phyloP scores from a whole-genome alignment of 2,329 filamentous ascomycete genomes.

The Cercospora janseana region DNA sequence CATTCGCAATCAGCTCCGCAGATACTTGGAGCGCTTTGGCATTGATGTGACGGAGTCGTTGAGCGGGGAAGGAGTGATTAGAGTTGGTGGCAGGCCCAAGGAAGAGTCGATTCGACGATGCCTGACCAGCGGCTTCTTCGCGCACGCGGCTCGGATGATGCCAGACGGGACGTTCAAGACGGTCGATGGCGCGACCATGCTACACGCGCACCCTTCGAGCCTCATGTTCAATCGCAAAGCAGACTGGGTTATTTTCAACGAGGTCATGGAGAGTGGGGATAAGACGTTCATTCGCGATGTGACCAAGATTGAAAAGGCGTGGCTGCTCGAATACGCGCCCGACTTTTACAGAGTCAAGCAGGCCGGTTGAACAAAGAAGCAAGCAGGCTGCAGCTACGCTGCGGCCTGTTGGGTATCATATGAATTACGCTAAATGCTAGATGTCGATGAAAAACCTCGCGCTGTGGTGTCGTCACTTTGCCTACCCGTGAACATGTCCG shows the following conservation, averaged over 20 bases:
- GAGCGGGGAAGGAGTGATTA: conserved; percentile 35
- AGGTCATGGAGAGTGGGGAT: conserved; percentile 81
- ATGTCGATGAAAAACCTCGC: too few relatives aligned
- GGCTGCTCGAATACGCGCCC: conserved; percentile 84
- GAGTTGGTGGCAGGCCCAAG: conserved; percentile 47
- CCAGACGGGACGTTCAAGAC: conserved; percentile 86
- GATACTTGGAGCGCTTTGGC: conserved; percentile 82
- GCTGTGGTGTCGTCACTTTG: too few relatives aligned
- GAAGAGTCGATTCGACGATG: conserved; percentile 78
- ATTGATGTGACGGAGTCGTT: conserved; percentile 66
- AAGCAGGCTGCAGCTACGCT: conserved; percentile 1
- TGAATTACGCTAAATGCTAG: conserved; percentile 1
- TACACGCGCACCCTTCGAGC: conserved; percentile 88
- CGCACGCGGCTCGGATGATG: conserved; percentile 91
- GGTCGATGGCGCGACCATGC: conserved; percentile 71
- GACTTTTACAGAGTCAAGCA: conserved; percentile 68
- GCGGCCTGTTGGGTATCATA: conserved; percentile 2
- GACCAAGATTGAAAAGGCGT: conserved; percentile 90
- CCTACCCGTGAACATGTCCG: too few relatives aligned
- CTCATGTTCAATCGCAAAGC: conserved; percentile 96
- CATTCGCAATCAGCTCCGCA: conserved; percentile 79
- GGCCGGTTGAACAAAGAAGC: background rate
- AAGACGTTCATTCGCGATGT: conserved; percentile 91
- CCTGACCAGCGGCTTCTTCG: conserved; percentile 86
- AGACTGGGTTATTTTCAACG: conserved; percentile 94